Base-by-base conservation (phyloP, 2,329 filamentous ascomycete genomes). In the Uncinocarpus reesii region DNA sequence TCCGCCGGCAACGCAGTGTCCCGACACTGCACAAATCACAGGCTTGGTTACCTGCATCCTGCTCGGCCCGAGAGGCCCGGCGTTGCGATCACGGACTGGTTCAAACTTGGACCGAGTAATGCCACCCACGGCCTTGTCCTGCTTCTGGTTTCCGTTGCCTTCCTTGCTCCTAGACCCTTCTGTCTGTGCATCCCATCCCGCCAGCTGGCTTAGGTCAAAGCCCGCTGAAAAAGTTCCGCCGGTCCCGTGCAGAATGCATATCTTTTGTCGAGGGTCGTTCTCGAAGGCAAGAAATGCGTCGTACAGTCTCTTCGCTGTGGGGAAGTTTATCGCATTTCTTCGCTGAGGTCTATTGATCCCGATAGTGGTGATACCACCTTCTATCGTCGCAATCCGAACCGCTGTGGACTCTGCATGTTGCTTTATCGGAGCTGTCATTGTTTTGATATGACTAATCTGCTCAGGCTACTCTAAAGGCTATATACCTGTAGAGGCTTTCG, bases 1-100 rank as follows among this genome's bases (percentile, higher is more conserved):
- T 0, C 73, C 73, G 1, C 73, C 74, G 0, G 75, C 75, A 0
- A 78, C 75, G 1, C 75, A 75, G 49, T 75, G 67, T 1, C 74
- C 75, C 0, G 73, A 63, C 0, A 78, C 65, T 2, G 74, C 75
- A 15, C 63, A 62, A 41, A 78, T 74, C 8, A 78, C 62, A 0
- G 75, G 75, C 52, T 79, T 79, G 31, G 60, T 63, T 7, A 75
- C 58, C 31, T 65, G 62, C 55, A 79, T 65, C 1, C 74, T 58
- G 0, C 73, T 75, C 0, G 75, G 74, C 1, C 74, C 74, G 63
- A 77, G 76, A 0, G 74, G 75, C 0, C 65, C 75, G 7, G 65
- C 53, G 46, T 68, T 71, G 24, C 62, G 59, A 3, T 59, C 63
- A 24, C 57, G 34, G 2, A 71, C 65, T 2, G 60, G 60, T 13